Evolutionary conservation across 2,329 filamentous ascomycete genomes (phyloP), one percentile per base, ranked within the genome.

Genomic region (Exophiala viscosa): DNA sequence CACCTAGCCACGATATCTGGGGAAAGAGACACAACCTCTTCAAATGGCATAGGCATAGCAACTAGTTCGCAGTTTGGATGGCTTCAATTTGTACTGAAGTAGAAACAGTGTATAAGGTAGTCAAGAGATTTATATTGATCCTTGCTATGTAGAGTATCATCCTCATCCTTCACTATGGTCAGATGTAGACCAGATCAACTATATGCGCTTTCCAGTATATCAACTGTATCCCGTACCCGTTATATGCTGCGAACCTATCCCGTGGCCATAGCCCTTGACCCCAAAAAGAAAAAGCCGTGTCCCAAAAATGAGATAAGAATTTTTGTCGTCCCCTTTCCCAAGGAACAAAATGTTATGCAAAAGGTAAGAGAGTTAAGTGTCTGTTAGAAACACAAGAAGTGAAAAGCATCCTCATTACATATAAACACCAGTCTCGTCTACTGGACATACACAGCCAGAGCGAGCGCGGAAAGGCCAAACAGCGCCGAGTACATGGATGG

Each of bases 401-500:
- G 40, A 14, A 23, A 17, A 18, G 11, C 7, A 23, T 18, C 40
- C 40, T 42, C 40, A 42, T 42, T 42, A 42, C 10, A 42, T 23
- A 23, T n/a, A 17, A 42, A 18, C 2, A 13, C 38, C 13, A 9
- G 10, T 40, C n/a, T 40, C 18, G 8, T 23, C 23, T 42, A 42
- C 40, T 23, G 20, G 10, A 23, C 20, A 23, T 23, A 42, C 6
- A 42, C 18, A 9, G 40, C 40, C 20, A 41, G 23, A 35, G 43
- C 43, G 14, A 45, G 8, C 23, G 43, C 43, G 10, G 49, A 35
- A 18, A 49, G 33, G 34, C 45, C 50, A 23, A 49, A 39, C 3
- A 46, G 31, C 15, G 33, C 33, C 13, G 40, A 33, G 41, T 18
- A 23, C 7, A 43, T 28, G 4, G 48, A 41, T 31, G 48, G 43